Conservation (phyloP, 2,329 filamentous ascomycete genomes). For the Anisogramma anomala region DNA sequence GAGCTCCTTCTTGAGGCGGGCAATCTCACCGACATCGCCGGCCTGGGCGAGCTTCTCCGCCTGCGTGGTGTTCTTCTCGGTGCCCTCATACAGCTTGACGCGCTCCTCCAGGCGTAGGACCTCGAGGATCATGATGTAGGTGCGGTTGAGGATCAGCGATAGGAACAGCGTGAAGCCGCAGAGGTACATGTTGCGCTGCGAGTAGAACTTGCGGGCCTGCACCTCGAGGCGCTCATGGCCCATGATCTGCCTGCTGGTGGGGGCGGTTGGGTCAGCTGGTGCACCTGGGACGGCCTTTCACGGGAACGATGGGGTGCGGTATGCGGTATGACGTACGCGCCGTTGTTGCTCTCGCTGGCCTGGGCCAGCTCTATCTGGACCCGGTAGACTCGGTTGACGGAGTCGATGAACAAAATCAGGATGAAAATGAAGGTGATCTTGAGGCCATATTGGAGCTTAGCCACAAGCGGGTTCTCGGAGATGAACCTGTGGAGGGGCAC, state of each 20-base stretch:
- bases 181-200: constrained; percentile 99
- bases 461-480: constrained; percentile 71
- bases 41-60: constrained; percentile 59
- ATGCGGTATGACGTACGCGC: constrained; percentile 39
- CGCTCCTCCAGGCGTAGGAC: constrained; percentile 85
- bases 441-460: constrained; percentile 92
- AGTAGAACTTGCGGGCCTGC: constrained; percentile 99
- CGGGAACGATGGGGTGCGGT: constrained; percentile 20
- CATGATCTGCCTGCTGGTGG: constrained; percentile 47
- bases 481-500: constrained; percentile 57
- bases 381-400: constrained; percentile 88
- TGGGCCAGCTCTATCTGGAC: constrained; percentile 80
- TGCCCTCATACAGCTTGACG: constrained; percentile 69
- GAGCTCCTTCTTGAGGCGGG: constrained; percentile 56
- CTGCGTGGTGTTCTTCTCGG: constrained; percentile 49
- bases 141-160: constrained; percentile 96
- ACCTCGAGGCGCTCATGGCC: constrained; percentile 96
- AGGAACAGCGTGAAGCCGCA: constrained; percentile 99
- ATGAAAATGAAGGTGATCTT: constrained; percentile 99
- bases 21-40: constrained; percentile 66
- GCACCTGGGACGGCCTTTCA: neutral
- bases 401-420: constrained; percentile 93
- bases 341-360: constrained; percentile 50
- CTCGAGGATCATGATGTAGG: constrained; percentile 94
- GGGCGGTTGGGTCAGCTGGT: constrained; percentile 14